Evolutionary conservation across 2,329 filamentous ascomycete genomes (phyloP), one percentile per base, ranked within the genome.

Genomic region (Mycosphaerelloides madeirae): DNA sequence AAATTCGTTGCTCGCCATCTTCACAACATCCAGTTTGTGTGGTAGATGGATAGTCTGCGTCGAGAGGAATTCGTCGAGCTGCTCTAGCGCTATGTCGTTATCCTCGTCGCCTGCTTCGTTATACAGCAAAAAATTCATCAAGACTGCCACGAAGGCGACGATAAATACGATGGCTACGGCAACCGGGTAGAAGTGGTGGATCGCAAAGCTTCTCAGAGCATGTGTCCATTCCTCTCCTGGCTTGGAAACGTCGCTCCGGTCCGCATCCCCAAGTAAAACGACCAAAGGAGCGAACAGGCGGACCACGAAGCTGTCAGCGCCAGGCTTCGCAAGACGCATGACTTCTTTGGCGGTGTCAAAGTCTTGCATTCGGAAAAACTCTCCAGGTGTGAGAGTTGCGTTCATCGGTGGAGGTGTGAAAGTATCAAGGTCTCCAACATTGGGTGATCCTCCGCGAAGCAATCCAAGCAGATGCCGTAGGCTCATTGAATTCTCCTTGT

Each of bases 291-390:
- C 81, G 58, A 85, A 87, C 1, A 90, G 83, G 34, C 78, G 77
- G 16, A 86, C 85, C 14, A 87, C 72, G 60, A 88, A 87, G 62
- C 80, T 85, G 58, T 85, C 76, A 1, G 81, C 78, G 43, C 76
- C 71, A 6, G 85, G 85, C 52, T 87, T 88, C 55, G 89, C 77
- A 25, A 85, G 77, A n/a, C 79, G 75, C 61, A 90, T 87, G 13
- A 90, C 77, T 58, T 90, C 86, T 29, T 77, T 78, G 2, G 85
- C 85, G 1, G 85, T 88, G 58, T 87, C 83, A 55, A 88, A 84
- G 55, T 90, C 85, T 62, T 90, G 86, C 44, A 88, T 73, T 19
- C 78, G 77, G 38, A 90, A 71, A 86, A 86, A 91, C 13, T 85
- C 84, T 3, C 77, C 80, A 1, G 84, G 85, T n/a, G 81, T 85